A percentile compares a stretch with the other conserved stretches of the same genome.
Evolutionary conservation across 768 basidiomycete species (phyloP).

Genomic region (Boletus edulis): DNA sequence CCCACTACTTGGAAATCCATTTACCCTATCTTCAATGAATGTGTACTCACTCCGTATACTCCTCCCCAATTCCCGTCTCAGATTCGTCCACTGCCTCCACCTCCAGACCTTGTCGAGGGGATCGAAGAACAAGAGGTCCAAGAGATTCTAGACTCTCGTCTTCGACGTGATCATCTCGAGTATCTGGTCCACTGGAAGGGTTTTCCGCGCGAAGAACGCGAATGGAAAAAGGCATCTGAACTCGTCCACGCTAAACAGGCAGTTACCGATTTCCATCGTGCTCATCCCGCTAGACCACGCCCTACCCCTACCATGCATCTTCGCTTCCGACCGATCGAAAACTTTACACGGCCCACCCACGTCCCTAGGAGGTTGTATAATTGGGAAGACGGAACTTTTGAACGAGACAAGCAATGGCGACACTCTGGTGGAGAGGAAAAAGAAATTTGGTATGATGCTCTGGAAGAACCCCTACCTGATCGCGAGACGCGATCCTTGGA

Average conservation of each 20-base stretch:
- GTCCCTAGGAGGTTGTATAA: background rate
- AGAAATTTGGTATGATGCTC: constrained; percentile 1
- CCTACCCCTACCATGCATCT: background rate
- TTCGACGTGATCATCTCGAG: constrained; percentile 3
- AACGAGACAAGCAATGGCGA: background rate
- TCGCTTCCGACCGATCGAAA: background rate
- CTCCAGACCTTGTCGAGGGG: background rate
- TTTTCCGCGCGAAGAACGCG: background rate
- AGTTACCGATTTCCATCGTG: constrained; percentile 9
- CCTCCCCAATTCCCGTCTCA: background rate
- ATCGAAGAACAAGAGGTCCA: constrained; percentile 8
- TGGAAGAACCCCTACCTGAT: background rate
- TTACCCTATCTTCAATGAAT: constrained; percentile 14
- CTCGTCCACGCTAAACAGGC: constrained; percentile 3
- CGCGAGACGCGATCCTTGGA: background rate
- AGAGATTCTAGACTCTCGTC: constrained; percentile 17
- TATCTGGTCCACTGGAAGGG: constrained; percentile 32
- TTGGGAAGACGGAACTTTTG: background rate
- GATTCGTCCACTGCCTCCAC: background rate
- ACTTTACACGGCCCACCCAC: background rate
- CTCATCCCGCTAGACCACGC: background rate
- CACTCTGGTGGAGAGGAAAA: background rate
- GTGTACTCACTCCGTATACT: background rate
- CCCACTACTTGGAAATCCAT: constrained; percentile 17
- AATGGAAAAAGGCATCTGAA: constrained; percentile 17